These are phyloP conservation scores for Aspergillus sergii DNA, from an alignment of 2,329 filamentous ascomycete species.

Conservation along the genomic window DNA sequence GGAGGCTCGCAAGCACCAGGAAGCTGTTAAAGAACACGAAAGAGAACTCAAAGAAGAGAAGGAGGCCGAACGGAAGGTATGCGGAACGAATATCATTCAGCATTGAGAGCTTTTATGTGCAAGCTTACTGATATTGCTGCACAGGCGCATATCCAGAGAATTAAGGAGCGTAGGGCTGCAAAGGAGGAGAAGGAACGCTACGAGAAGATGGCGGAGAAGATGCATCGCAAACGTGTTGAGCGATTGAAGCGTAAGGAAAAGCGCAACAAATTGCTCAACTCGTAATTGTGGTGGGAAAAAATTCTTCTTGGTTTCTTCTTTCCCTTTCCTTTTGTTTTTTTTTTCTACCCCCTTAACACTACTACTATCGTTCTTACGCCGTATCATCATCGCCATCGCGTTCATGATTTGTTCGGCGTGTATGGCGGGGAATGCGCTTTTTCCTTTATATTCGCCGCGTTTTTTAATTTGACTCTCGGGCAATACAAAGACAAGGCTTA, in stretches of 20 bases:
- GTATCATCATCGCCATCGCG: neutral
- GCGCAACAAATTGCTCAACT: conserved; percentile 64
- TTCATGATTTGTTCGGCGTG: neutral
- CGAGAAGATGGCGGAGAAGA: conserved; percentile 93
- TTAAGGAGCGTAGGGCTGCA: conserved; percentile 81
- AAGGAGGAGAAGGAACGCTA: conserved; percentile 95
- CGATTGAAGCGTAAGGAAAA: conserved; percentile 93
- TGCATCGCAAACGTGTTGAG: conserved; percentile 95
- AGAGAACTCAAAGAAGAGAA: conserved; percentile 96
- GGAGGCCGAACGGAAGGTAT: conserved; percentile 80
- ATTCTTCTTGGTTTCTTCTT: neutral
- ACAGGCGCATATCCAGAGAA: conserved; percentile 73
- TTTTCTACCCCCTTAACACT: neutral
- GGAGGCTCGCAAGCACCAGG: conserved; percentile 68
- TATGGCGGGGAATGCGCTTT: neutral
- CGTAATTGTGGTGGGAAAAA: conserved; percentile 29
- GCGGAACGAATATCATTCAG: conserved; percentile 25
- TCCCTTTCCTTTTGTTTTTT: conserved; percentile 1
- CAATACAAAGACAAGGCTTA: neutral
- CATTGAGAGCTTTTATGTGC: neutral
- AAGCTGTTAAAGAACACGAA: conserved; percentile 87
- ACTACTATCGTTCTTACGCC: neutral
- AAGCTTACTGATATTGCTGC: conserved; percentile 9
- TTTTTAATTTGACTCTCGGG: neutral
- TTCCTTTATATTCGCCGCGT: neutral